These are phyloP conservation scores for Chenopodium suecicum DNA, from an alignment of 148 eudicot genomes.

Conservation along the genomic window DNA sequence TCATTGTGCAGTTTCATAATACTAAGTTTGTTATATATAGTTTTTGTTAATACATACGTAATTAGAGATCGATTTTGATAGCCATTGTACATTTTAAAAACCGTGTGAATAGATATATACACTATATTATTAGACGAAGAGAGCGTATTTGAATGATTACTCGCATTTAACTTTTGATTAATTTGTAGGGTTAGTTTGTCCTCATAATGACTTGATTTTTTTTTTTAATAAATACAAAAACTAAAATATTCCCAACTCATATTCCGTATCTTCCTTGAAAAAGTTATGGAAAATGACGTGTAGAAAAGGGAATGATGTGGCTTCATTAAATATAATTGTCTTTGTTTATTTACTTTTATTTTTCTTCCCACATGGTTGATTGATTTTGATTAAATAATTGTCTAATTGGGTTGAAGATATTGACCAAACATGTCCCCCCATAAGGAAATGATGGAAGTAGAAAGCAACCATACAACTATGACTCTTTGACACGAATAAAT, in stretches of 20 bases:
- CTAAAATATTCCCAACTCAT: background rate
- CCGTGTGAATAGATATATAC: background rate
- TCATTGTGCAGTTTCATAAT: too few species aligned
- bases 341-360: background rate
- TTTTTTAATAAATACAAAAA: background rate
- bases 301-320: slow-evolving; percentile 1
- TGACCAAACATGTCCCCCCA: background rate
- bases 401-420: background rate
- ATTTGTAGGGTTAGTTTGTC: background rate
- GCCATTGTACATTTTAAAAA: too few species aligned
- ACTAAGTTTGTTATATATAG: too few species aligned
- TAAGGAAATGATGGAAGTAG: background rate
- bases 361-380: background rate
- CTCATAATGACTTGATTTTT: background rate
- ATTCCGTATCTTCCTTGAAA: background rate
- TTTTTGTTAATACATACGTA: too few species aligned
- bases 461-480: background rate
- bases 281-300: slow-evolving; percentile 8
- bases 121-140: too few species aligned
- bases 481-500: background rate
- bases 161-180: background rate
- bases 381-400: background rate
- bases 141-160: too few species aligned
- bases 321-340: background rate
- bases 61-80: too few species aligned